These are phyloP conservation scores for Saccharomycopsis malanga DNA, from an alignment of 805 yeast genomes.

Conservation along the genomic window DNA sequence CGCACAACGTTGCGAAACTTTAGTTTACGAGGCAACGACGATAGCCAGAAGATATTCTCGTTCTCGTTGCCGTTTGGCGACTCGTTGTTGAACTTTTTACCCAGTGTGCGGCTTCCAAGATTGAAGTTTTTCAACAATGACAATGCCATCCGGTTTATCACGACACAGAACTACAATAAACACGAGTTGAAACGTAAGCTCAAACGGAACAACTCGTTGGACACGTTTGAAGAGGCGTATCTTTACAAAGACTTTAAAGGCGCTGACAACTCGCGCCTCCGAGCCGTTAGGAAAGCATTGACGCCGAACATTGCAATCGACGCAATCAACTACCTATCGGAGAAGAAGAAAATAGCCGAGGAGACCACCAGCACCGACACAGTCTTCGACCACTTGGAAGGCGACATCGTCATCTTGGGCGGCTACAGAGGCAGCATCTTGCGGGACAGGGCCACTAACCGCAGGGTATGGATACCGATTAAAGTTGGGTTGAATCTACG, in stretches of 20 bases:
- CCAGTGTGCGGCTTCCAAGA: slow-evolving; percentile 24
- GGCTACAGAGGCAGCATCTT: slow-evolving; percentile 84
- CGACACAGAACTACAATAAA: slow-evolving; percentile 26
- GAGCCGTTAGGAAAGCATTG: slow-evolving; percentile 63
- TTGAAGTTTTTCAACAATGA: slow-evolving; percentile 18
- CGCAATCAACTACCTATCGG: slow-evolving; percentile 23
- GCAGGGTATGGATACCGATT: slow-evolving; percentile 79
- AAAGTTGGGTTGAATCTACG: slow-evolving; percentile 76
- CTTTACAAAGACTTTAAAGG: slow-evolving; percentile 48
- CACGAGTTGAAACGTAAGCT: slow-evolving; percentile 36
- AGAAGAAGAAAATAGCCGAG: slow-evolving; percentile 20
- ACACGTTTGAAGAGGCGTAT: slow-evolving; percentile 57
- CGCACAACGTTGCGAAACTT: not conserved
- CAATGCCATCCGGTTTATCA: slow-evolving; percentile 16
- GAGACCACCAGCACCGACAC: slow-evolving; percentile 29
- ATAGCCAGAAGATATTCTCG: slow-evolving; percentile 38
- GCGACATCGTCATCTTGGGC: slow-evolving; percentile 76
- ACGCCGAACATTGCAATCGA: slow-evolving; percentile 40
- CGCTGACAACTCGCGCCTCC: slow-evolving; percentile 56
- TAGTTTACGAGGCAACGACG: not conserved
- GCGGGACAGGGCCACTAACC: slow-evolving; percentile 54
- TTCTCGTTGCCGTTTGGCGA: slow-evolving; percentile 58
- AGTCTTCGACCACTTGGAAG: slow-evolving; percentile 56
- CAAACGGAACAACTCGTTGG: slow-evolving; percentile 48
- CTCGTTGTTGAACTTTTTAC: slow-evolving; percentile 29